phyloP scores from a whole-genome alignment of 2,329 filamentous ascomycete genomes.

The Nothophoma quercina region DNA sequence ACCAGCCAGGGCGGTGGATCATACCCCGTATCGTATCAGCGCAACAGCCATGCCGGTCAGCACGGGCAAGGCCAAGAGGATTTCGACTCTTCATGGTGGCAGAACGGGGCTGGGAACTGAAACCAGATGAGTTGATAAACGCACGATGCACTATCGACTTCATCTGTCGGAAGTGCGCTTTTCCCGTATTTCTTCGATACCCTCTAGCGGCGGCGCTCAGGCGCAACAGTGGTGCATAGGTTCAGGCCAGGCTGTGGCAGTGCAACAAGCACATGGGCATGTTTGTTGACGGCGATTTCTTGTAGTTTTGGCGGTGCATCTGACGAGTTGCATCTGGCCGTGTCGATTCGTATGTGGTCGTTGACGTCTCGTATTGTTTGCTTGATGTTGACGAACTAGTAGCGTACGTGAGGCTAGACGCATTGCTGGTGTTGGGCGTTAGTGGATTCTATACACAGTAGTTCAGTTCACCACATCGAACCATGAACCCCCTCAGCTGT shows the following conservation, averaged over 20 bases:
- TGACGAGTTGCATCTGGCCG: neutral
- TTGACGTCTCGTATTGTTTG: neutral
- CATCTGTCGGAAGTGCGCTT: neutral
- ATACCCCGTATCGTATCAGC: constrained; percentile 14
- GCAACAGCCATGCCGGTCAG: constrained; percentile 3
- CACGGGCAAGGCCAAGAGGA: constrained; percentile 9
- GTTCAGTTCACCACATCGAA: neutral
- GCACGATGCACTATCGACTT: neutral
- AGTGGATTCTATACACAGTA: neutral
- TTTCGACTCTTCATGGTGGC: constrained; percentile 16
- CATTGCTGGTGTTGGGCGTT: constrained; percentile 1
- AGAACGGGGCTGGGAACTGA: constrained; percentile 1
- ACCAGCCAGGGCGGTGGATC: neutral
- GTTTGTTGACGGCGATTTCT: neutral
- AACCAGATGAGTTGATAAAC: constrained; percentile 9
- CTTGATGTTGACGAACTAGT: neutral
- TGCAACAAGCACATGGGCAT: neutral
- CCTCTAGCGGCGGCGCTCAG: constrained; percentile 1
- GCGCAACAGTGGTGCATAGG: neutral
- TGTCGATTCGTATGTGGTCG: neutral
- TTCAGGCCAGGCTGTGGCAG: neutral
- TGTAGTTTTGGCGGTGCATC: neutral
- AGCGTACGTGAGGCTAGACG: neutral
- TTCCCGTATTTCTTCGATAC: constrained; percentile 8
- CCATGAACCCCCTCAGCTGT: neutral